A percentile compares a stretch with the other conserved stretches of the same genome.
Evolutionary conservation across 352 stramenopile species (phyloP).

Genomic region (Pythium chondricola): DNA sequence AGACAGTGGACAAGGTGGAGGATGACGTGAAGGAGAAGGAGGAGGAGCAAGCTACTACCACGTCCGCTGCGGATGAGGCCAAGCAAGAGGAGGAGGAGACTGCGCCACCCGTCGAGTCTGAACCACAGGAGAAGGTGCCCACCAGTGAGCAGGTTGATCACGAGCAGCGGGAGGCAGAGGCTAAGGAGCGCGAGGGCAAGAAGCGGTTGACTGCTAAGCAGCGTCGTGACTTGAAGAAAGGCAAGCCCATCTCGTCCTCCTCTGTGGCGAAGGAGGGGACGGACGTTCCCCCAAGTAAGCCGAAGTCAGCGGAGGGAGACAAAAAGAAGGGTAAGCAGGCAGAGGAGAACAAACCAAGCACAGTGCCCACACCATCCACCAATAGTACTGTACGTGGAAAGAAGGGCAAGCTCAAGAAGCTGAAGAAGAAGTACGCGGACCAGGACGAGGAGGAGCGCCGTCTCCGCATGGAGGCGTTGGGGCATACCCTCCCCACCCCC

Average conservation of each 20-base stretch:
- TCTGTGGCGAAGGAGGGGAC: neutral
- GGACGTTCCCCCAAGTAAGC: too few relatives aligned
- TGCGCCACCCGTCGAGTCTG: neutral
- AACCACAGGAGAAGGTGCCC: too few relatives aligned
- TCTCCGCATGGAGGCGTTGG: constrained; percentile 90
- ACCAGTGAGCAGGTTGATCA: too few relatives aligned
- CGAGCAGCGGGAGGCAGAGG: neutral
- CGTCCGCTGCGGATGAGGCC: neutral
- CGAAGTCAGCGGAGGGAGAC: too few relatives aligned
- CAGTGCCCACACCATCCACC: neutral
- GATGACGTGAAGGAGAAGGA: constrained; percentile 13
- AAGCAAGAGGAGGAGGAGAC: neutral
- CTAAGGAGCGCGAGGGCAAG: constrained; percentile 27
- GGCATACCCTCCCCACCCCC: constrained; percentile 35
- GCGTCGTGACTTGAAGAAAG: constrained; percentile 75
- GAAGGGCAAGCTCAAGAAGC: constrained; percentile 92
- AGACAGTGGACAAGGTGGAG: constrained; percentile 4
- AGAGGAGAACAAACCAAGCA: constrained; percentile 20
- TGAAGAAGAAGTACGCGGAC: constrained; percentile 95
- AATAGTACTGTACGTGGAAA: constrained; percentile 83
- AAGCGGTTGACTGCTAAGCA: constrained; percentile 69
- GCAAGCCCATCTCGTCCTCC: constrained; percentile 14
- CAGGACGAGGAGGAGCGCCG: constrained; percentile 95
- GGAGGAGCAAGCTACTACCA: neutral
- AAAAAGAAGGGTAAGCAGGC: constrained; percentile 6